Evolutionary conservation across 768 basidiomycete species (phyloP).

Genomic region (Lentinula edodes): DNA sequence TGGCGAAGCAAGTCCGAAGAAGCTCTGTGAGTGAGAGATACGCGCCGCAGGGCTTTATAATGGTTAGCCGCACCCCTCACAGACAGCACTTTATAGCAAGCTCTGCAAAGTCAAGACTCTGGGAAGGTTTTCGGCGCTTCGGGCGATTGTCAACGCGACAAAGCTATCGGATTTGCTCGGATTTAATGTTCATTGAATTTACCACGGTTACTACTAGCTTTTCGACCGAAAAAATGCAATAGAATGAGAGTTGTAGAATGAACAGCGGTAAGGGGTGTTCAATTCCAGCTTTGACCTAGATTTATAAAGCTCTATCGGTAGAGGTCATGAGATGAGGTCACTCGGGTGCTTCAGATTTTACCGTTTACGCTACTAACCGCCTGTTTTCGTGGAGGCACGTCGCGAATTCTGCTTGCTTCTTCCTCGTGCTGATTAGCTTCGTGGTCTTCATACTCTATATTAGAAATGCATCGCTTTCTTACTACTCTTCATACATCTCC

Average conservation of each 20-base stretch:
- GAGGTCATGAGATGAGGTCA: too few species aligned
- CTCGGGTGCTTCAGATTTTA: too few species aligned
- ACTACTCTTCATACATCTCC: background rate
- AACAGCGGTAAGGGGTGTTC: too few species aligned
- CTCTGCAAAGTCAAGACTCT: background rate
- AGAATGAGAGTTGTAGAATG: too few species aligned
- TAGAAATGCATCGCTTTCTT: background rate
- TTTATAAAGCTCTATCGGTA: too few species aligned
- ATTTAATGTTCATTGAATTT: background rate
- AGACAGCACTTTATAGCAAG: background rate
- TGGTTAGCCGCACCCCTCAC: background rate
- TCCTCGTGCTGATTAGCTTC: constrained; percentile 6
- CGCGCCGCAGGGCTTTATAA: background rate
- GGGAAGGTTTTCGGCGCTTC: constrained; percentile 1
- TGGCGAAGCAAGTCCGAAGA: background rate
- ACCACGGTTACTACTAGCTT: background rate
- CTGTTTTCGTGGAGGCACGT: background rate
- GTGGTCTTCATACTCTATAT: background rate
- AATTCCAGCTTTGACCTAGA: too few species aligned
- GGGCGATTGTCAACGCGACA: background rate
- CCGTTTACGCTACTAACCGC: background rate
- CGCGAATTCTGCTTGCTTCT: constrained; percentile 2
- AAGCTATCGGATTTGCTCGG: background rate
- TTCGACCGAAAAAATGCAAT: too few species aligned
- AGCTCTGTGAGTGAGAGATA: background rate